phyloP scores from a whole-genome alignment of 192 early-diverging fungal species.

The Coemansia sp. region DNA sequence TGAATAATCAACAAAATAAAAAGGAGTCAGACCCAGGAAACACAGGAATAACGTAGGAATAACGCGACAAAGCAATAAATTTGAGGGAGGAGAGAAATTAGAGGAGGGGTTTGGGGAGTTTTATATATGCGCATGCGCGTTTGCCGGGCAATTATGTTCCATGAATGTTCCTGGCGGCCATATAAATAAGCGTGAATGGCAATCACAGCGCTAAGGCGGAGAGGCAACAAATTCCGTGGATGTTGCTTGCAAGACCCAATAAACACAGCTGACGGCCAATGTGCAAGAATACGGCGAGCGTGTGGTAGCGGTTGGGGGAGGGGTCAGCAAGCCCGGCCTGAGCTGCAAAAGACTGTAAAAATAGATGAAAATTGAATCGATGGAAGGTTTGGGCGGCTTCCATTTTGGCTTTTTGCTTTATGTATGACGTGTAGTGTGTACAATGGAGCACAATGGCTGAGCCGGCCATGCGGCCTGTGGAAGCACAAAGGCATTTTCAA shows the following conservation, averaged over 20 bases:
- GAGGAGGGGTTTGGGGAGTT: background rate
- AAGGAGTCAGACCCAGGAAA: background rate
- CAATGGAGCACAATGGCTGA: background rate
- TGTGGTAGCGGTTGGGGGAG: background rate
- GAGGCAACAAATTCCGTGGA: background rate
- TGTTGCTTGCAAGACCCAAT: background rate
- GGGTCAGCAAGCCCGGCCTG: background rate
- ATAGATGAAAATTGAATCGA: slow-evolving; percentile 6
- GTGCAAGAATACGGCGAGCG: background rate
- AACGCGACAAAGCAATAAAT: slow-evolving; percentile 6
- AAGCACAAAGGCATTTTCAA: background rate
- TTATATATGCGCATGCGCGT: background rate
- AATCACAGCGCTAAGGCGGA: background rate
- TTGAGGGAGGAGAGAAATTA: background rate
- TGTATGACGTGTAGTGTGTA: background rate
- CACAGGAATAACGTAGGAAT: background rate
- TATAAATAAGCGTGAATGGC: background rate
- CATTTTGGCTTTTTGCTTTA: background rate
- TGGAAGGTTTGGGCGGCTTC: slow-evolving; percentile 7
- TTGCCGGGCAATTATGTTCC: slow-evolving; percentile 4
- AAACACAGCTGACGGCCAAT: background rate
- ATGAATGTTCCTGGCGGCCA: slow-evolving; percentile 1
- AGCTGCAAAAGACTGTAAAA: background rate
- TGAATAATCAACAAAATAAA: background rate
- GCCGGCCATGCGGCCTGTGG: background rate